These are phyloP conservation scores for Citrus sp. DNA, from an alignment of 345 rosid species.

Conservation along the genomic window DNA sequence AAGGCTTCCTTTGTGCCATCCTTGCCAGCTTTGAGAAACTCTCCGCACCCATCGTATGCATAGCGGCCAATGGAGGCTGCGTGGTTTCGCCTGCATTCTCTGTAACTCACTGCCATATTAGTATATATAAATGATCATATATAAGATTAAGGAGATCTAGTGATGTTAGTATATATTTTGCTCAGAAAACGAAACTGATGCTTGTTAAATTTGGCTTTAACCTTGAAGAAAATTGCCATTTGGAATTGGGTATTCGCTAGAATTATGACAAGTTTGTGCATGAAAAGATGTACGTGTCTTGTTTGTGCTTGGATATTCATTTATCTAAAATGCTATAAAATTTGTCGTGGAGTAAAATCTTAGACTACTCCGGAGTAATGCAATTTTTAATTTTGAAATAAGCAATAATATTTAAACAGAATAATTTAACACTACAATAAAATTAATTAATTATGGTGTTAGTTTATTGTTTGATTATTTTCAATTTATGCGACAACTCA, in stretches of 20 bases:
- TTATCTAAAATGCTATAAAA: neutral
- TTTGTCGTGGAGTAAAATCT: too few species aligned
- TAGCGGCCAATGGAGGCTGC: constrained; percentile 6
- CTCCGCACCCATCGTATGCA: neutral
- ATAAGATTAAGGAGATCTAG: too few species aligned
- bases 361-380: too few species aligned
- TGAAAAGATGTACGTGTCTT: neutral
- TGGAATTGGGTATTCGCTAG: neutral
- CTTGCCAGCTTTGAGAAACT: constrained; percentile 7
- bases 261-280: neutral
- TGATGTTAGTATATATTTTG: too few species aligned
- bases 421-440: too few species aligned
- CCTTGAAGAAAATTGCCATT: neutral
- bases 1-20: neutral
- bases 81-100: constrained; percentile 8
- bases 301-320: neutral
- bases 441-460: too few species aligned
- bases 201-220: neutral
- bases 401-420: too few species aligned
- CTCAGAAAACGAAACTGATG: neutral
- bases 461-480: too few species aligned
- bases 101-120: neutral
- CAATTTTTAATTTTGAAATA: too few species aligned
- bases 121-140: too few species aligned
- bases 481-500: too few species aligned